A percentile compares a stretch with the other conserved stretches of the same genome.
phyloP scores from a whole-genome alignment of 768 basidiomycete genomes.

The Amanita subjunquillea region DNA sequence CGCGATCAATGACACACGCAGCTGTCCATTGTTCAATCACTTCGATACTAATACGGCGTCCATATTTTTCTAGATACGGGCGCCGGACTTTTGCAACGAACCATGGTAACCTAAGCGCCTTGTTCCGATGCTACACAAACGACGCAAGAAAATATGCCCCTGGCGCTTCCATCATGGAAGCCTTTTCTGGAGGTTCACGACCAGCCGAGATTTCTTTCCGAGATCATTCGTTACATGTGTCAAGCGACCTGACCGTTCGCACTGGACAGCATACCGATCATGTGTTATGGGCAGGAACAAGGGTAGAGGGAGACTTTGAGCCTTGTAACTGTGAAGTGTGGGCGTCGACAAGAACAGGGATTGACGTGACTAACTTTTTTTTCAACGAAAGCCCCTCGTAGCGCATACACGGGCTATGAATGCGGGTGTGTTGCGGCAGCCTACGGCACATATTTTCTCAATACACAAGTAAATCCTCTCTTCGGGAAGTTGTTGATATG shows the following conservation, averaged over 20 bases:
- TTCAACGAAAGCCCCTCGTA: constrained; percentile 31
- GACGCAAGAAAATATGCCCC: constrained; percentile 34
- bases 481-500: not conserved
- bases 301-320: constrained; percentile 44
- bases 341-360: constrained; percentile 4
- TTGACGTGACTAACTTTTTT: not conserved
- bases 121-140: constrained; percentile 13
- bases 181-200: constrained; percentile 67
- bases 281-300: constrained; percentile 70
- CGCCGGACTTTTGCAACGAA: constrained; percentile 35
- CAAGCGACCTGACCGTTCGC: constrained; percentile 41
- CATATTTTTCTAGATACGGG: too few relatives aligned
- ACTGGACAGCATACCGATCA: constrained; percentile 59
- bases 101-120: constrained; percentile 36
- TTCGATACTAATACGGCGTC: too few relatives aligned
- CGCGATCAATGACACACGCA: too few relatives aligned
- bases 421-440: constrained; percentile 37
- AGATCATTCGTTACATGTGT: constrained; percentile 26
- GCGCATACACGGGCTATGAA: constrained; percentile 39
- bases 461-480: constrained; percentile 28
- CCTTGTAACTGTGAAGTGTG: constrained; percentile 58
- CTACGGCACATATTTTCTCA: constrained; percentile 32
- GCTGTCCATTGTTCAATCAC: too few relatives aligned
- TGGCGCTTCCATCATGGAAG: constrained; percentile 32
- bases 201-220: constrained; percentile 46